Base-by-base conservation (phyloP, 2,329 filamentous ascomycete species). In the Fusarium luffae region DNA sequence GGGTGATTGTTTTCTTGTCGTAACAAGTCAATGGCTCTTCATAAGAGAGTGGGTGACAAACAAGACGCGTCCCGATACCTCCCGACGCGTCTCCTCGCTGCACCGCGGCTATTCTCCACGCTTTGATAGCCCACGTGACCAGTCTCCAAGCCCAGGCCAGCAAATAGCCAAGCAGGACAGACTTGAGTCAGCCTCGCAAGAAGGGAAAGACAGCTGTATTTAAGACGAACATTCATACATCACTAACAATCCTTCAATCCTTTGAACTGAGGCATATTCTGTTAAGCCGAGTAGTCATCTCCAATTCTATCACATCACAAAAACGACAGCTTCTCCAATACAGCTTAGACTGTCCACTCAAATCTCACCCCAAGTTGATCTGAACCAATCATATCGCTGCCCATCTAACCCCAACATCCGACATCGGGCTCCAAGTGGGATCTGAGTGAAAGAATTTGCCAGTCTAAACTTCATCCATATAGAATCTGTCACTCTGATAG, bases 351-450 rank as follows among this genome's bases (percentile, higher is more conserved):
- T 13, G n/a, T 25, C 56, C 56, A 59, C 40, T 18, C 2, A 4
- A 34, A 6, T 14, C 16, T 21, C 30, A 34, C 13, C 18, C 41
- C 41, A 21, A 19, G 34, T 41, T 41, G 23, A 1, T 13, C 7
- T 4, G 4, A 46, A 27, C 59, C 59, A 63, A 62, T 63, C 11
- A 63, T 12, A 5, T 14, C 7, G 18, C 11, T 30, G 41, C 57
- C 46, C 32, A 47, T 43, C 21, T 12, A 30, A 40, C 46, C 30
- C 57, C 41, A 62, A 54, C 32, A 47, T 62, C 59, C 59, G 59
- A 43, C 40, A 62, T 63, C 59, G 59, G 59, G 41, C 16, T 54
- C 41, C 32, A 63, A 55, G 59, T 63, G 57, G 59, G 27, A 54
- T 55, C 40, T 25, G 1, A 19, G 19, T 16, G 37, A 37, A 46